Conservation (phyloP, 2,329 filamentous ascomycete species). For the Hypoxylon sp. region DNA sequence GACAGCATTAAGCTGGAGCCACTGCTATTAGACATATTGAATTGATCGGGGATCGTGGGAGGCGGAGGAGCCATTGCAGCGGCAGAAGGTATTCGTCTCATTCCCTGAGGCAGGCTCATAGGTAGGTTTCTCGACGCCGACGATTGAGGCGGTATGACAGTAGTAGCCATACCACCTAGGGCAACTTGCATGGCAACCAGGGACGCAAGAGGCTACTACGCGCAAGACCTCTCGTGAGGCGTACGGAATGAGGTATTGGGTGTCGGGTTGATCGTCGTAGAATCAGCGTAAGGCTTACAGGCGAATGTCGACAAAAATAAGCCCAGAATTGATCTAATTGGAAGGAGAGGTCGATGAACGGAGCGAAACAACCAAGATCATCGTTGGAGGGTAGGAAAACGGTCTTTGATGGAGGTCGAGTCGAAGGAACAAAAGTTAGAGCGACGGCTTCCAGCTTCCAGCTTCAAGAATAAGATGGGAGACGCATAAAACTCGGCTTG, state of each 20-base stretch:
- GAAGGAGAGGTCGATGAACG: constrained; percentile 30
- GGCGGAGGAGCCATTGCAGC: constrained; percentile 59
- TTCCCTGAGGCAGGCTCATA: constrained; percentile 50
- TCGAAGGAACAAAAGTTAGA: constrained; percentile 24
- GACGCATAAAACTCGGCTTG: constrained; percentile 15
- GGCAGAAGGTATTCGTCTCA: constrained; percentile 50
- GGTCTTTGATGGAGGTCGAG: constrained; percentile 12
- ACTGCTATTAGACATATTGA: constrained; percentile 47
- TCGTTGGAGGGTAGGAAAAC: constrained; percentile 32
- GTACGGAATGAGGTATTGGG: constrained; percentile 35
- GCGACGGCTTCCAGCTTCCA: constrained; percentile 11
- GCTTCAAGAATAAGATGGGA: constrained; percentile 12
- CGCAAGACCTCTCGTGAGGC: constrained; percentile 22
- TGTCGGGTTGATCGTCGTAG: constrained; percentile 41
- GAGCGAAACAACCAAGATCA: constrained; percentile 36
- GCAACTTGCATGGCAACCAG: constrained; percentile 50
- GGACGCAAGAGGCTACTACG: constrained; percentile 11
- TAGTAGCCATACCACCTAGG: constrained; percentile 52
- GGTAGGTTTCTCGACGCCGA: constrained; percentile 51
- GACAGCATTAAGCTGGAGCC: constrained; percentile 64
- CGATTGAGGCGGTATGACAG: constrained; percentile 51
- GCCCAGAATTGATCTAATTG: constrained; percentile 37
- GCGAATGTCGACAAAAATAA: constrained; percentile 39
- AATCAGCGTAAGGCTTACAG: constrained; percentile 36
- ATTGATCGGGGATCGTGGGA: constrained; percentile 67